Base-by-base conservation (phyloP, 306 rosid species). In the Pterocarpus macrocarpus region DNA sequence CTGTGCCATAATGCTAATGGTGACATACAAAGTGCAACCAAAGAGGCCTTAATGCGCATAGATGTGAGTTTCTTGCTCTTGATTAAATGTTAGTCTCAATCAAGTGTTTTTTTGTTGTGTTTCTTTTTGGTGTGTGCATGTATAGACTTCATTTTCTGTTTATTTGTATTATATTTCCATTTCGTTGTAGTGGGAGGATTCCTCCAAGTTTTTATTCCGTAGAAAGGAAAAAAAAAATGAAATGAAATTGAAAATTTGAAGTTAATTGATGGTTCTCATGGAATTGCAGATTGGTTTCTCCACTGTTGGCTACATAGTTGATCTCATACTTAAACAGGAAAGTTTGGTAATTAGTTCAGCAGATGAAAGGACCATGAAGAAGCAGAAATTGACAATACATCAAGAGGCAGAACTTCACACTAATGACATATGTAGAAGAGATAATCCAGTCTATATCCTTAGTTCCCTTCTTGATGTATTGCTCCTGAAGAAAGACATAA, bases 381-480 rank as follows among this genome's bases (percentile, higher is more conserved):
- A 88, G 72, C 89, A 83, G 90, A 95, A 88, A 86, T 47, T 90
- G 59, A 35, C 55, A 8, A 88, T 28, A 45, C 50, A 65, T 67
- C 68, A 55, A 76, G 85, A 78, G 76, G 88, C 86, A 62, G 84
- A 71, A 70, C 53, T 59, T 28, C 81, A 74, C 56, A n/a, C 16
- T 15, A 72, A 83, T 63, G 83, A 50, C 80, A 81, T 89, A 43
- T 77, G 79, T 83, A 79, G 65, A 73, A 81, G 89, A 75, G 92
- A 78, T 53, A 82, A 68, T 78, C 79, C 88, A 28, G 63, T 84
- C 76, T 71, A 82, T 86, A 75, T 83, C 59, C 90, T 95, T 61
- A 77, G 94, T 80, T 88, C 99, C 69, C 82, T 95, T 76, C 89
- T 95, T 83, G 97, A 91, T 84, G 85, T 95, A 83, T 88, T 95